Evolutionary conservation across 805 yeast genomes (phyloP).

Genomic region (Starmerella sp.): DNA sequence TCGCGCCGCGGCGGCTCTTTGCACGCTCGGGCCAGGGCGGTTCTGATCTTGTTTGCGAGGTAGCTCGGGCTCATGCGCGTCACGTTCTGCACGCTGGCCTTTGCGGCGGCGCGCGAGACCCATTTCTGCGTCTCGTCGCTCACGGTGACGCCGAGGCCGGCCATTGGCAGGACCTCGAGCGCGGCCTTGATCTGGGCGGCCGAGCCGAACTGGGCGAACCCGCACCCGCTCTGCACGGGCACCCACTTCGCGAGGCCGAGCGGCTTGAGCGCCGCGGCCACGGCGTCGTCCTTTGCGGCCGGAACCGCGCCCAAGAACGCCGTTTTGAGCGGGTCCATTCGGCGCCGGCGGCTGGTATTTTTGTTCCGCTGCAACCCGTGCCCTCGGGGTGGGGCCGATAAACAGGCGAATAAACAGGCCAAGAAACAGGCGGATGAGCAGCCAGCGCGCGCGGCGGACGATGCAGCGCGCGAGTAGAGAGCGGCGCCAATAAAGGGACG

Average conservation of each 20-base stretch:
- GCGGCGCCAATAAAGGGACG: no score
- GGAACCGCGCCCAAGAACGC: not conserved
- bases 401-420: not conserved
- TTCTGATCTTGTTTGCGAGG: not conserved
- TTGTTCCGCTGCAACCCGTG: not conserved
- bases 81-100: slow-evolving; percentile 1
- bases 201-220: slow-evolving; percentile 3
- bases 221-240: not conserved
- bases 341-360: not conserved
- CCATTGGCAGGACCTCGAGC: slow-evolving; percentile 1
- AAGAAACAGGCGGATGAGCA: no score
- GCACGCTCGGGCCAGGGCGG: not conserved
- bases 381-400: not conserved
- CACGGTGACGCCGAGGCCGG: not conserved
- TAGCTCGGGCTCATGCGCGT: slow-evolving; percentile 1
- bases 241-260: not conserved
- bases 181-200: slow-evolving; percentile 4
- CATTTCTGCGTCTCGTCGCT: not conserved
- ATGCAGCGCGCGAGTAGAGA: no score
- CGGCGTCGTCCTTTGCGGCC: not conserved
- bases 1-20: not conserved
- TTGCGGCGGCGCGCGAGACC: not conserved
- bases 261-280: not conserved
- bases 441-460: not conserved
- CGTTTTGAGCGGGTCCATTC: slow-evolving; percentile 3